Conservation (phyloP, 2,329 filamentous ascomycete genomes). For the Paradendryphiella salina region DNA sequence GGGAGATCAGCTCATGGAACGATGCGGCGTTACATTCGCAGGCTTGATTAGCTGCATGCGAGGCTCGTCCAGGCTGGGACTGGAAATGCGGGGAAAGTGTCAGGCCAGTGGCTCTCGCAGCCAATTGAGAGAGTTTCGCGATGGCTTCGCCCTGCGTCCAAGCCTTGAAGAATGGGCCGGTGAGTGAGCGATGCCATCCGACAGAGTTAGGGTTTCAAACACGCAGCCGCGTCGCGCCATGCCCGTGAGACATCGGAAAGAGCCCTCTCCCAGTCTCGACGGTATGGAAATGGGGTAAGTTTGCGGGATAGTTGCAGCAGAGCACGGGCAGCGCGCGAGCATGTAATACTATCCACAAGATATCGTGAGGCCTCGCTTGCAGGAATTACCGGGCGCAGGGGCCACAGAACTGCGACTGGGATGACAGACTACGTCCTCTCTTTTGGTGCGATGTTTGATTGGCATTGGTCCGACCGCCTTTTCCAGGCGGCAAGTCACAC, state of each 20-base stretch:
- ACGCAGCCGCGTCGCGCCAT: constrained; percentile 8
- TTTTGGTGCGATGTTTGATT: constrained; percentile 18
- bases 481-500: constrained; percentile 28
- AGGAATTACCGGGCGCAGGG: constrained; percentile 15
- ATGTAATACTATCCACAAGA: not conserved
- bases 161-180: constrained; percentile 2
- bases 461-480: constrained; percentile 29
- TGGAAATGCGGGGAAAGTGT: constrained; percentile 40
- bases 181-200: constrained; percentile 8
- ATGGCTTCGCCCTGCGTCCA: constrained; percentile 1
- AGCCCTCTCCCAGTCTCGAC: constrained; percentile 2
- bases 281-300: constrained; percentile 6
- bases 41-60: constrained; percentile 27
- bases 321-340: constrained; percentile 14
- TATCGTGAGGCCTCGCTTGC: constrained; percentile 24
- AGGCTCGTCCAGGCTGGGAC: constrained; percentile 13
- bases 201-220: constrained; percentile 18
- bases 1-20: constrained; percentile 1
- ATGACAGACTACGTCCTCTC: constrained; percentile 14
- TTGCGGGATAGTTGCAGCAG: constrained; percentile 2
- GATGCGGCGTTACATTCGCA: not conserved
- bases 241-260: not conserved
- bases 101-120: constrained; percentile 15
- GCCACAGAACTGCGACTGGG: constrained; percentile 20
- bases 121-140: constrained; percentile 20